phyloP scores from a whole-genome alignment of 2,329 filamentous ascomycete species.

The Camptophora hylomeconis region DNA sequence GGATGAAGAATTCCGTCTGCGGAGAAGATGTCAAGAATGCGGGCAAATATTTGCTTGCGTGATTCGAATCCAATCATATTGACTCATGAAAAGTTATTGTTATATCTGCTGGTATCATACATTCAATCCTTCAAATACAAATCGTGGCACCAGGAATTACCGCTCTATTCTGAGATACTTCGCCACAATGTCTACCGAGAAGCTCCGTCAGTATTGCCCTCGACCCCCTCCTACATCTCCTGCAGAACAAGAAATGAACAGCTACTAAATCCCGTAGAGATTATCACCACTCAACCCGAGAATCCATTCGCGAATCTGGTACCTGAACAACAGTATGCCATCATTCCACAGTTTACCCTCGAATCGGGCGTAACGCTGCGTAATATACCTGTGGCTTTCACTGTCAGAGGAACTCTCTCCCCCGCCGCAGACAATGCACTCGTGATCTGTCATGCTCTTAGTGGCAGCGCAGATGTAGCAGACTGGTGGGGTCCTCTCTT shows the following conservation, averaged over 20 bases:
- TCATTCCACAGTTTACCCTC: slow-evolving; percentile 79
- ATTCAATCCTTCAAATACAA: no score
- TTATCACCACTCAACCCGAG: slow-evolving; percentile 56
- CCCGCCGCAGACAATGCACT: slow-evolving; percentile 47
- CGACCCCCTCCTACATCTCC: slow-evolving; percentile 1
- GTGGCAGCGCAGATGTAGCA: slow-evolving; percentile 41
- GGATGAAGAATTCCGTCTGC: no score
- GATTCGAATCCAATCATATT: no score
- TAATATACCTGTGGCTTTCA: slow-evolving; percentile 59
- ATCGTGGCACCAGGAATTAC: no score
- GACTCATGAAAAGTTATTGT: no score
- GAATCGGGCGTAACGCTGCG: slow-evolving; percentile 76
- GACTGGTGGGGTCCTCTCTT: slow-evolving; percentile 47
- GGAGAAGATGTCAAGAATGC: no score
- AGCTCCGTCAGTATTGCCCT: slow-evolving; percentile 28
- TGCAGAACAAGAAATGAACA: slow-evolving; percentile 16
- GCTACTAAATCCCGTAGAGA: slow-evolving; percentile 45
- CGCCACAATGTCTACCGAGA: no score
- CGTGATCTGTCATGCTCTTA: slow-evolving; percentile 46
- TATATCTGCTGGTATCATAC: no score
- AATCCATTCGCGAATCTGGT: slow-evolving; percentile 84
- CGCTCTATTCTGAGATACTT: no score
- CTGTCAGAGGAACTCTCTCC: slow-evolving; percentile 46
- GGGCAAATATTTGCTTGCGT: no score
- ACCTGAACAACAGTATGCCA: slow-evolving; percentile 72